Percentiles rank a stretch among this genome's conserved stretches.
These are phyloP conservation scores for Cercospora sesami DNA, from an alignment of 2,329 filamentous ascomycete genomes.

Conservation along the genomic window DNA sequence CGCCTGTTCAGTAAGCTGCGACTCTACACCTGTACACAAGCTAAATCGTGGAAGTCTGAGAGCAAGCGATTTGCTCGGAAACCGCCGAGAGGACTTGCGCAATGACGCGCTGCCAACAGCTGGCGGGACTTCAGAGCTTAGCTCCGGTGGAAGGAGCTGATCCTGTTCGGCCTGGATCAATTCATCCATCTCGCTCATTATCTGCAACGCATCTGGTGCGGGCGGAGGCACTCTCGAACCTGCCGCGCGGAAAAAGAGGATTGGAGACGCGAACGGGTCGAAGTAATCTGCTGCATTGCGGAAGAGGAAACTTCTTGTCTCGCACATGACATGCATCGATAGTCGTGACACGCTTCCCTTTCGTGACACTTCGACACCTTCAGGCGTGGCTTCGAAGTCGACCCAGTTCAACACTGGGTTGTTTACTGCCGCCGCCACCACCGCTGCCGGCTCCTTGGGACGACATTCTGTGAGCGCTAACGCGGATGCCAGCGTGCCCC, in stretches of 20 bases:
- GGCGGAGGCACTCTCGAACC: conserved; percentile 31
- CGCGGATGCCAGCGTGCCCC: conserved; percentile 51
- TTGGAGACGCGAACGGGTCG: conserved; percentile 53
- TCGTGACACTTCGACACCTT: not conserved
- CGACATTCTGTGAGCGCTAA: conserved; percentile 54
- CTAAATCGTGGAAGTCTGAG: conserved; percentile 46
- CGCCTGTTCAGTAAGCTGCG: conserved; percentile 44
- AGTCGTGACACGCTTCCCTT: conserved; percentile 14
- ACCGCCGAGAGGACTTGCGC: conserved; percentile 42
- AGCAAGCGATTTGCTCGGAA: conserved; percentile 44
- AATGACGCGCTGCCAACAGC: conserved; percentile 1
- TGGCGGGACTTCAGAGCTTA: not conserved
- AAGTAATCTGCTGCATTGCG: conserved; percentile 46
- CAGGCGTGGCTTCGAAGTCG: conserved; percentile 16
- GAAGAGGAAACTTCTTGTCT: conserved; percentile 45
- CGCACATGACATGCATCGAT: conserved; percentile 29
- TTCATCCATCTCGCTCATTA: conserved; percentile 38
- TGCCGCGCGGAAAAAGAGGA: conserved; percentile 53
- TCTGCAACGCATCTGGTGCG: conserved; percentile 5
- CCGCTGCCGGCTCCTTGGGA: conserved; percentile 39
- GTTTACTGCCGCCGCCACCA: conserved; percentile 50
- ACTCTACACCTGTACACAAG: conserved; percentile 43
- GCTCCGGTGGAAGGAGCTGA: conserved; percentile 28
- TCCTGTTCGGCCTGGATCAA: conserved; percentile 34
- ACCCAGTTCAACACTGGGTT: conserved; percentile 54